Percentiles rank a stretch among this genome's conserved stretches.
These are phyloP conservation scores for Fraxinus albicans DNA, from an alignment of 305 asterid species.

Conservation along the genomic window DNA sequence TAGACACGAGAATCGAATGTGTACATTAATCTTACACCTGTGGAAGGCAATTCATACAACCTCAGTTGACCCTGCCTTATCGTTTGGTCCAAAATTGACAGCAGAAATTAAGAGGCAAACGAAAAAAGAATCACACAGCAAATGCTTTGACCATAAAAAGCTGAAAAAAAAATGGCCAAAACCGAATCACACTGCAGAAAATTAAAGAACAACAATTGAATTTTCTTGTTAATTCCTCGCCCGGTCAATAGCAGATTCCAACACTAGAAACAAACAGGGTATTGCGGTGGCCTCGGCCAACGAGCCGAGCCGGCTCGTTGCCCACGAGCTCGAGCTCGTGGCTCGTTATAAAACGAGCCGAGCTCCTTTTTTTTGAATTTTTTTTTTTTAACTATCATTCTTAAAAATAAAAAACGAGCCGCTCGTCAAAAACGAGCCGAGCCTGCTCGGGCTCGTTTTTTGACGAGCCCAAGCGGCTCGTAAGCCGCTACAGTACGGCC, in stretches of 20 bases:
- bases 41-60: background rate
- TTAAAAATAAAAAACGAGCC: too few species aligned
- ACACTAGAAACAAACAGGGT: background rate
- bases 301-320: too few species aligned
- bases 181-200: background rate
- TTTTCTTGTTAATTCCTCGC: background rate
- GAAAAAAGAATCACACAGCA: background rate
- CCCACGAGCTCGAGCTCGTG: too few species aligned
- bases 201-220: background rate
- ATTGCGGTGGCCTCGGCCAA: background rate
- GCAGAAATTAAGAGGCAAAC: background rate
- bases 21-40: background rate
- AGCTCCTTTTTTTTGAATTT: too few species aligned
- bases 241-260: background rate
- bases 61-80: background rate
- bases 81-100: background rate
- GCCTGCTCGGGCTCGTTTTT: too few species aligned
- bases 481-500: too few species aligned
- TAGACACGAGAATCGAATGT: background rate
- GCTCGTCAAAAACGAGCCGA: too few species aligned
- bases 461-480: too few species aligned
- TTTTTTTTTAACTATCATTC: too few species aligned
- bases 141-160: background rate
- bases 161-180: background rate
- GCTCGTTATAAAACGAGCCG: too few species aligned